phyloP scores from a whole-genome alignment of 2,329 filamentous ascomycete genomes.

The Rhexocercosporidium sp. region DNA sequence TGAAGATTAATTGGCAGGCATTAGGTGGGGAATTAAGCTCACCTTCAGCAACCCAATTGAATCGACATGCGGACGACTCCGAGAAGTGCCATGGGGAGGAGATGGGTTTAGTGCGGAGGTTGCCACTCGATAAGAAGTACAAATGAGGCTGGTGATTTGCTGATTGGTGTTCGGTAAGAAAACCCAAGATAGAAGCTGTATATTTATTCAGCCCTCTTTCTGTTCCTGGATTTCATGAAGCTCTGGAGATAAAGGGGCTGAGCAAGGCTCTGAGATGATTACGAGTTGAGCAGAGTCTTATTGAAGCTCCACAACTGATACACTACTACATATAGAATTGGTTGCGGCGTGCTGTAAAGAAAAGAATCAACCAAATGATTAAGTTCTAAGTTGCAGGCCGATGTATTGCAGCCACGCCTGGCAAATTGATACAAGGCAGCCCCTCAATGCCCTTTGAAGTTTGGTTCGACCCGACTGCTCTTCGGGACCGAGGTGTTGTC shows the following conservation, averaged over 20 bases:
- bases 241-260: background rate
- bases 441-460: background rate
- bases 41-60: background rate
- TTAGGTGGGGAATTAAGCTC: constrained; percentile 3
- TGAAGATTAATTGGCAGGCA: background rate
- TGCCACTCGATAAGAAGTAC: background rate
- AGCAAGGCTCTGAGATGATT: background rate
- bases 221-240: background rate
- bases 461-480: background rate
- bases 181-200: background rate
- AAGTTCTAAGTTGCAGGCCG: background rate
- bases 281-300: background rate
- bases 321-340: too few relatives aligned
- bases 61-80: constrained; percentile 9
- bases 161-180: background rate
- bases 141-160: constrained; percentile 2
- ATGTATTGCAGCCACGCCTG: background rate
- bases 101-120: background rate
- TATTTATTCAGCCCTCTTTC: background rate
- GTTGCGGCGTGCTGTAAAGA: too few relatives aligned
- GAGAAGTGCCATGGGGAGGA: background rate
- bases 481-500: background rate
- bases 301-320: too few relatives aligned
- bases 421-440: background rate
- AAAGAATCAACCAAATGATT: background rate